A percentile compares a stretch with the other conserved stretches of the same genome.
phyloP scores from a whole-genome alignment of 768 basidiomycete species.

The Chalciporus piperatus region DNA sequence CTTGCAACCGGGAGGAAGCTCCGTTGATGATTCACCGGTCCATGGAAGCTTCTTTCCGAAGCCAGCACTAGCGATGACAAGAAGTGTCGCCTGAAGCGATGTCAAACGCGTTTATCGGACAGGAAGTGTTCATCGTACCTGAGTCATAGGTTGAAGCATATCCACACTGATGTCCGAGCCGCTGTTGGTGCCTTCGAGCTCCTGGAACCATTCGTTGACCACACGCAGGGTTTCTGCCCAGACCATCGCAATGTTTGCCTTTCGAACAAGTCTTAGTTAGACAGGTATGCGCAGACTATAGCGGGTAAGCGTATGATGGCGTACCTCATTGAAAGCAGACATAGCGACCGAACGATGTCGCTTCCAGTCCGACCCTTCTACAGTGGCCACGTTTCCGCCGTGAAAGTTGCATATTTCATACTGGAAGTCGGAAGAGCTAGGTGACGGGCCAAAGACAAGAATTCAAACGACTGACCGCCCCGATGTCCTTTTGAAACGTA shows the following conservation, averaged over 20 bases:
- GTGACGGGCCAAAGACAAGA: not conserved
- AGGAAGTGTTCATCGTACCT: slow-evolving; percentile 8
- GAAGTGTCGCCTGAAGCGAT: slow-evolving; percentile 31
- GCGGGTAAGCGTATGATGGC: not conserved
- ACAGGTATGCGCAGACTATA: too few relatives aligned
- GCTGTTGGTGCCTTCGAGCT: slow-evolving; percentile 27
- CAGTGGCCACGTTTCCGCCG: slow-evolving; percentile 43
- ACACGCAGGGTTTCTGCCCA: slow-evolving; percentile 45
- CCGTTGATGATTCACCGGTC: slow-evolving; percentile 27
- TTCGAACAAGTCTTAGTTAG: not conserved
- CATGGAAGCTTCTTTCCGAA: slow-evolving; percentile 41
- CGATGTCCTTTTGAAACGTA: slow-evolving; percentile 40
- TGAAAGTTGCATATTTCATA: slow-evolving; percentile 45
- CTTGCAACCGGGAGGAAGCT: slow-evolving; percentile 28
- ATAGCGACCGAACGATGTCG: slow-evolving; percentile 44
- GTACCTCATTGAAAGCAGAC: slow-evolving; percentile 50
- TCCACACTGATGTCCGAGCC: slow-evolving; percentile 21
- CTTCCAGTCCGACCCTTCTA: slow-evolving; percentile 46
- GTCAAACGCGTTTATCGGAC: not conserved
- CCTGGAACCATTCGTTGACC: slow-evolving; percentile 41
- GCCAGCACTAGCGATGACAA: slow-evolving; percentile 39
- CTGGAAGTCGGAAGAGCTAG: slow-evolving; percentile 5
- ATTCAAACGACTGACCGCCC: not conserved
- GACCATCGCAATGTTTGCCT: slow-evolving; percentile 48
- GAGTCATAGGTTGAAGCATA: slow-evolving; percentile 5